phyloP scores from a whole-genome alignment of 176 grass and related monocot genomes.

The Hordeum marinum region DNA sequence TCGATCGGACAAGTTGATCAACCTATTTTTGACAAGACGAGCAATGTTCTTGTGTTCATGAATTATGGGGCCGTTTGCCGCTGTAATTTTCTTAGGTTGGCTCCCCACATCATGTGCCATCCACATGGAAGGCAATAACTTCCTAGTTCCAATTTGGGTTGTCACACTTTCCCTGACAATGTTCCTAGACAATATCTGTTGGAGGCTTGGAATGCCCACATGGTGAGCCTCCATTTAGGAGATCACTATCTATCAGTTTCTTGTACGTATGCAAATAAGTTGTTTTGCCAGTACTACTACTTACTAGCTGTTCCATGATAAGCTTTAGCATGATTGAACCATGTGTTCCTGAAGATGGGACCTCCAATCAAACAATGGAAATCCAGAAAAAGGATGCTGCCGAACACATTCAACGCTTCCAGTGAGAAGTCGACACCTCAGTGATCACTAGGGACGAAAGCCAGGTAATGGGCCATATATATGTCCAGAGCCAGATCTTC shows the following conservation, averaged over 20 bases:
- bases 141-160: constrained; percentile 36
- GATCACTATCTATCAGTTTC: background rate
- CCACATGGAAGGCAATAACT: constrained; percentile 44
- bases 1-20: background rate
- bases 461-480: background rate
- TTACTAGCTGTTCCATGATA: background rate
- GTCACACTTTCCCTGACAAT: constrained; percentile 35
- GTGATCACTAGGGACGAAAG: background rate
- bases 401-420: background rate
- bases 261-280: background rate
- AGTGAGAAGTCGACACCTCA: background rate
- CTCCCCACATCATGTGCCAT: constrained; percentile 46
- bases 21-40: background rate
- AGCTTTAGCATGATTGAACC: constrained; percentile 22
- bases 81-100: constrained; percentile 8
- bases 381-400: background rate
- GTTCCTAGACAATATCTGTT: constrained; percentile 27
- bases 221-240: constrained; percentile 36
- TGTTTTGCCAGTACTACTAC: background rate
- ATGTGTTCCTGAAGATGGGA: constrained; percentile 1
- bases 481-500: background rate
- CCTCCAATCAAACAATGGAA: background rate
- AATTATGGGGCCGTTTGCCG: background rate
- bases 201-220: constrained; percentile 31
- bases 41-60: background rate